phyloP scores from a whole-genome alignment of 2,329 filamentous ascomycete species.

The Trichoderma gracile region DNA sequence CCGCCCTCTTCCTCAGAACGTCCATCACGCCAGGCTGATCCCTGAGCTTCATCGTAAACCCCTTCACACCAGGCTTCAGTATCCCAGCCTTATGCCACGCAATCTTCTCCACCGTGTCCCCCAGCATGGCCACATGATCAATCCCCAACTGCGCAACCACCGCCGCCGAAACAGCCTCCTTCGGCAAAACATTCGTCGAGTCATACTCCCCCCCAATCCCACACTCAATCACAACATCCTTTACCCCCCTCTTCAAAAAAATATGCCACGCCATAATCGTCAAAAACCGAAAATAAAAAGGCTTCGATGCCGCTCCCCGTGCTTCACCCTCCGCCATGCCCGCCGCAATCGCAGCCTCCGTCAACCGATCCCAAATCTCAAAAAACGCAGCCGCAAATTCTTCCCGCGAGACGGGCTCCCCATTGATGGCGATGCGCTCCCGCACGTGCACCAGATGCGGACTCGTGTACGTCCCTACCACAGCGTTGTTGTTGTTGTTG shows the following conservation, averaged over 20 bases:
- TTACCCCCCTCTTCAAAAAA: constrained; percentile 74
- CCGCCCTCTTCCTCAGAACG: constrained; percentile 61
- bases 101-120: constrained; percentile 75
- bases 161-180: constrained; percentile 63
- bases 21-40: constrained; percentile 43
- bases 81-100: constrained; percentile 92
- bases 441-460: constrained; percentile 82
- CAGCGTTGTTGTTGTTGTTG: background rate
- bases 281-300: constrained; percentile 89
- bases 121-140: constrained; percentile 81
- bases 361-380: constrained; percentile 72
- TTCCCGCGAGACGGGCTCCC: constrained; percentile 65
- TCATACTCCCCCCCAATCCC: constrained; percentile 95
- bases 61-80: constrained; percentile 63
- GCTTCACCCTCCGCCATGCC: constrained; percentile 44
- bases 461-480: constrained; percentile 78
- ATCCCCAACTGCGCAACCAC: constrained; percentile 81
- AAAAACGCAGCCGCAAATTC: constrained; percentile 79
- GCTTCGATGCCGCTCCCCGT: constrained; percentile 65
- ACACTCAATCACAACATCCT: constrained; percentile 82
- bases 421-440: constrained; percentile 81
- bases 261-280: constrained; percentile 85
- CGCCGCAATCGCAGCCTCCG: constrained; percentile 40
- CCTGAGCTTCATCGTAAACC: constrained; percentile 38
- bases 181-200: constrained; percentile 78